Percentiles rank a stretch among this genome's conserved stretches.
Evolutionary conservation across 306 rosid genomes (phyloP).

Genomic region (Begonia peltatifolia): DNA sequence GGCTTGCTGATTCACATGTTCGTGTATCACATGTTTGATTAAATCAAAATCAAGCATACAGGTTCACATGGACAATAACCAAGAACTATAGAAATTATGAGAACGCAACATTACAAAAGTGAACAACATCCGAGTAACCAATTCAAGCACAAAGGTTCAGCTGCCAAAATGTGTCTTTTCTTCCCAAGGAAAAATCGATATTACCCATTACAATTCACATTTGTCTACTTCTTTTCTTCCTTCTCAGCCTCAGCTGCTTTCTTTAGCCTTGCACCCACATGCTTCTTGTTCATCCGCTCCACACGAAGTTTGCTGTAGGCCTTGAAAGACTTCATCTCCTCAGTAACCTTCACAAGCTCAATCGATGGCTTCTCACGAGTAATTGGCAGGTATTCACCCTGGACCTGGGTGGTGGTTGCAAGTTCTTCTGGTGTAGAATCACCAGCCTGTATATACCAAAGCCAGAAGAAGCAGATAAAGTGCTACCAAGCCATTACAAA

Average conservation of each 20-base stretch:
- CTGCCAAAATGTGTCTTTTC: too few species aligned
- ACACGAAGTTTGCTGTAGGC: conserved; percentile 35
- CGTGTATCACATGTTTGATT: too few species aligned
- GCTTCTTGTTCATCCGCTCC: conserved; percentile 24
- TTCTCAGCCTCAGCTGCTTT: conserved; percentile 41
- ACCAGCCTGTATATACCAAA: conserved; percentile 21
- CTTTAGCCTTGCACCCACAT: conserved; percentile 28
- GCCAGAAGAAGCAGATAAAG: not conserved
- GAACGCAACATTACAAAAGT: too few species aligned
- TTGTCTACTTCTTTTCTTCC: conserved; percentile 28
- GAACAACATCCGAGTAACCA: too few species aligned
- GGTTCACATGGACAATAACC: too few species aligned
- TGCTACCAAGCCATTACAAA: too few species aligned
- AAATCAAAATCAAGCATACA: too few species aligned
- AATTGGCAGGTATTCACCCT: conserved; percentile 24
- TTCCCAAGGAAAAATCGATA: not conserved
- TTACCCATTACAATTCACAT: not conserved
- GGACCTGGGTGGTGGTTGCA: conserved; percentile 33
- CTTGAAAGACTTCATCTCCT: conserved; percentile 26
- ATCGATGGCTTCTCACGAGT: conserved; percentile 23
- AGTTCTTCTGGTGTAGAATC: conserved; percentile 37
- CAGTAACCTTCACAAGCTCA: conserved; percentile 34
- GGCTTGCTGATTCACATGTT: too few species aligned
- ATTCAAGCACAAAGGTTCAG: too few species aligned
- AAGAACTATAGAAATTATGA: too few species aligned